These are phyloP conservation scores for Rosa persica DNA, from an alignment of 306 rosid species.

Conservation along the genomic window DNA sequence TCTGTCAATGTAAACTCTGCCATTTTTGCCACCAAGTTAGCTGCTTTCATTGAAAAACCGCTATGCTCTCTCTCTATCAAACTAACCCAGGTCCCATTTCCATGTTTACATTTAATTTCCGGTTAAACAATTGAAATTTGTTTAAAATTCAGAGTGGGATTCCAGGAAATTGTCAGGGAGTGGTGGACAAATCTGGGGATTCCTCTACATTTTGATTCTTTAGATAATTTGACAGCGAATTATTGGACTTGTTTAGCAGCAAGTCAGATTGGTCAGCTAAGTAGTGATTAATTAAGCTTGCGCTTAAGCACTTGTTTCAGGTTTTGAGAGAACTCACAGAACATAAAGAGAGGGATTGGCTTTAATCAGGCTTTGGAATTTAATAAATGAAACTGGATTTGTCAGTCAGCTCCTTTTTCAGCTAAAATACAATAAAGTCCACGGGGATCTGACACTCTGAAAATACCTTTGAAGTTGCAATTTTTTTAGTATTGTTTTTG, in stretches of 20 bases:
- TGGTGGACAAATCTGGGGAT: slow-evolving; percentile 42
- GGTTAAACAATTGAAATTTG: slow-evolving; percentile 10
- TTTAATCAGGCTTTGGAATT: slow-evolving; percentile 52
- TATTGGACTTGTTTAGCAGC: slow-evolving; percentile 32
- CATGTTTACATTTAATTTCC: neutral
- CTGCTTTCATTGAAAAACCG: slow-evolving; percentile 10
- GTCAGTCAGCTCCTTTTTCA: slow-evolving; percentile 30
- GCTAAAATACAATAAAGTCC: slow-evolving; percentile 41
- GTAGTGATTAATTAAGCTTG: slow-evolving; percentile 7
- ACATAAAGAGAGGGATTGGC: slow-evolving; percentile 28
- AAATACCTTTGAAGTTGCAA: slow-evolving; percentile 30
- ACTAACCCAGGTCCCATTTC: slow-evolving; percentile 13
- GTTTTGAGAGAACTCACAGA: slow-evolving; percentile 10
- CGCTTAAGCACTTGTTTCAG: neutral
- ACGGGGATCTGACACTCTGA: slow-evolving; percentile 40
- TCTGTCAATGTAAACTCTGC: slow-evolving; percentile 21
- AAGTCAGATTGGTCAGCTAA: slow-evolving; percentile 26
- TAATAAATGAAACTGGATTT: slow-evolving; percentile 12
- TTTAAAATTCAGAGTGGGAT: slow-evolving; percentile 33
- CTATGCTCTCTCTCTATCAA: neutral
- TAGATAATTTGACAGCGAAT: slow-evolving; percentile 50
- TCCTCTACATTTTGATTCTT: slow-evolving; percentile 29
- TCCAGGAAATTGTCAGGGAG: slow-evolving; percentile 42
- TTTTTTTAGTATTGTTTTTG: neutral
- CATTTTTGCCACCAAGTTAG: neutral